A percentile compares a stretch with the other conserved stretches of the same genome.
These are phyloP conservation scores for Hondaea fermentalgiana DNA, from an alignment of 108 stramenopile species.

Conservation along the genomic window DNA sequence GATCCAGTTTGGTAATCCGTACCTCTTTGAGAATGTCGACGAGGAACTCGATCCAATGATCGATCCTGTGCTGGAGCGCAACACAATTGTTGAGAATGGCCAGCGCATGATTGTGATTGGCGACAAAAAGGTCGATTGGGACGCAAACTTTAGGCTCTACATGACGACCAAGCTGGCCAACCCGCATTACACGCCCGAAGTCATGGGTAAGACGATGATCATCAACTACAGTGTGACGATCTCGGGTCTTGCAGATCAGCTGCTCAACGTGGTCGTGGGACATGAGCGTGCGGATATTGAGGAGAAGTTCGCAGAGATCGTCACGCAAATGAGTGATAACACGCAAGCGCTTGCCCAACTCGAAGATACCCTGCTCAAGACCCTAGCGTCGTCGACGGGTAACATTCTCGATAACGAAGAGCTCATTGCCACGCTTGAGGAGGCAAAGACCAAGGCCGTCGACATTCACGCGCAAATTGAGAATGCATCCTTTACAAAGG, in stretches of 20 bases:
- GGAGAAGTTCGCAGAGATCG: conserved; percentile 48
- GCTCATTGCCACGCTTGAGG: conserved; percentile 55
- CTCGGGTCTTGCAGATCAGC: conserved; percentile 59
- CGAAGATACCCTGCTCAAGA: conserved; percentile 54
- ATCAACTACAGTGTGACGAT: conserved; percentile 64
- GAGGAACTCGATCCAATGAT: conserved; percentile 65
- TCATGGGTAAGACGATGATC: conserved; percentile 65
- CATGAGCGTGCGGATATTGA: conserved; percentile 60
- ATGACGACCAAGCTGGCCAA: conserved; percentile 63
- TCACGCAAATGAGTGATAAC: conserved; percentile 54
- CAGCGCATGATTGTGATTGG: conserved; percentile 46
- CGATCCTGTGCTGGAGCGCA: conserved; percentile 59
- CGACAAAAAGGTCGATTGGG: conserved; percentile 59
- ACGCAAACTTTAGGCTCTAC: conserved; percentile 53
- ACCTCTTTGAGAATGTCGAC: conserved; percentile 61
- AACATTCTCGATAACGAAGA: conserved; percentile 63
- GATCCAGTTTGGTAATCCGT: conserved; percentile 63
- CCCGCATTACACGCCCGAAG: conserved; percentile 61
- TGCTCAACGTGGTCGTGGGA: conserved; percentile 59
- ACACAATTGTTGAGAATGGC: conserved; percentile 40
- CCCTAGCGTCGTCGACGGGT: conserved; percentile 45
- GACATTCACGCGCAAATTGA: conserved; percentile 55
- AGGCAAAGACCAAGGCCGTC: conserved; percentile 55
- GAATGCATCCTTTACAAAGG: conserved; percentile 51
- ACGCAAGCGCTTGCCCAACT: conserved; percentile 44